phyloP scores from a whole-genome alignment of 805 yeast species.

The Yamadazyma paraphyllophila region DNA sequence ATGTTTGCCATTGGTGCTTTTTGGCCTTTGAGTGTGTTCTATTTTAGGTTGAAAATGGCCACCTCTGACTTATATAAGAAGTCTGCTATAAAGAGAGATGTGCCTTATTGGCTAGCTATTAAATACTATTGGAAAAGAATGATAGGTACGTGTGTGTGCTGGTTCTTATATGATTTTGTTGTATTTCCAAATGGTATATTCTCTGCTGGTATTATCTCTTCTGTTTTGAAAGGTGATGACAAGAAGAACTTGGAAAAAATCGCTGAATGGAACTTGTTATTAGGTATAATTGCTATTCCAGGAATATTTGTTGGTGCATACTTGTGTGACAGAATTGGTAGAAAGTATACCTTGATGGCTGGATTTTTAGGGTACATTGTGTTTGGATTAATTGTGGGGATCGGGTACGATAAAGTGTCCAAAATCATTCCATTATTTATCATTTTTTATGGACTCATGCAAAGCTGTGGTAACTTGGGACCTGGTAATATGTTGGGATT shows the following conservation, averaged over 20 bases:
- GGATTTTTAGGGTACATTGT: slow-evolving; percentile 73
- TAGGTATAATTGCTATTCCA: slow-evolving; percentile 66
- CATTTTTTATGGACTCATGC: slow-evolving; percentile 71
- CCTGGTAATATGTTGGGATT: slow-evolving; percentile 79
- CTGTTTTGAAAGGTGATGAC: slow-evolving; percentile 37
- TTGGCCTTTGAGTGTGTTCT: slow-evolving; percentile 72
- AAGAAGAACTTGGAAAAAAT: slow-evolving; percentile 47
- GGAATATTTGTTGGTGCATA: slow-evolving; percentile 72
- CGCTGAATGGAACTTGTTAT: slow-evolving; percentile 72
- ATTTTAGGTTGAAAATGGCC: slow-evolving; percentile 68
- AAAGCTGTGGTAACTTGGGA: slow-evolving; percentile 69
- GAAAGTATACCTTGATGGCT: slow-evolving; percentile 66
- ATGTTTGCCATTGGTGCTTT: slow-evolving; percentile 62
- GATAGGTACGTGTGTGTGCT: slow-evolving; percentile 68
- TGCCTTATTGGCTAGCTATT: slow-evolving; percentile 47
- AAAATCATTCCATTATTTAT: slow-evolving; percentile 63
- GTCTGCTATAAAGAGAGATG: slow-evolving; percentile 56
- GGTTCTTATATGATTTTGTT: slow-evolving; percentile 82
- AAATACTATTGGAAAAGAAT: slow-evolving; percentile 68
- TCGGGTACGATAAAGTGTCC: slow-evolving; percentile 54
- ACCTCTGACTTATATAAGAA: slow-evolving; percentile 63
- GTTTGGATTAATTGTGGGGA: slow-evolving; percentile 69
- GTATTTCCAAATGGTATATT: slow-evolving; percentile 78
- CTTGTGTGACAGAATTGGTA: slow-evolving; percentile 62
- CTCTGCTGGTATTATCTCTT: slow-evolving; percentile 55